A percentile compares a stretch with the other conserved stretches of the same genome.
These are phyloP conservation scores for Metschnikowia aberdeeniae DNA, from an alignment of 805 yeast genomes.

Conservation along the genomic window DNA sequence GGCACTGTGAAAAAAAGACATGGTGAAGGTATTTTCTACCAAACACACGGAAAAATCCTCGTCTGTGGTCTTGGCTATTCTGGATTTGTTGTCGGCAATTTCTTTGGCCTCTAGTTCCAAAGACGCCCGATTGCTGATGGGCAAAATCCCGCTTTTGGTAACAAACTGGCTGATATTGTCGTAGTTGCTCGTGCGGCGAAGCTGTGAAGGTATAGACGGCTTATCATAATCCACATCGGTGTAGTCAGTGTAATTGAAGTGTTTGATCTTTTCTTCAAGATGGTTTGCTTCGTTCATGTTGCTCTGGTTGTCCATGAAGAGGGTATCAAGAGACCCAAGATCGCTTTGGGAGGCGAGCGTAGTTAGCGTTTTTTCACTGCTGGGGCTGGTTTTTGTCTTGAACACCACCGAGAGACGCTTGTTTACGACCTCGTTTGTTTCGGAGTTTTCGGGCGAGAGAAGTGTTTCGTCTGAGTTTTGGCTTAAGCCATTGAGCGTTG, in stretches of 20 bases:
- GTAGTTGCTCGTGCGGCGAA: conserved; percentile 15
- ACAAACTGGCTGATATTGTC: conserved; percentile 10
- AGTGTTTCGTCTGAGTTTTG: background rate
- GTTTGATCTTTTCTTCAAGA: background rate
- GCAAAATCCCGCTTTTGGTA: conserved; percentile 9
- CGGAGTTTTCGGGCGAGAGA: background rate
- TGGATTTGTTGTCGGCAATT: conserved; percentile 5
- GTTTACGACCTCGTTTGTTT: background rate
- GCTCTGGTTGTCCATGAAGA: conserved; percentile 5
- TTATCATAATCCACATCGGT: conserved; percentile 9
- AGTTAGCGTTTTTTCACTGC: conserved; percentile 14
- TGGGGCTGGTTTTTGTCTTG: conserved; percentile 9
- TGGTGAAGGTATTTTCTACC: conserved; percentile 16
- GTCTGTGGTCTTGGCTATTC: background rate
- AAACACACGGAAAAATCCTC: conserved; percentile 10
- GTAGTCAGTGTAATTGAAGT: conserved; percentile 6
- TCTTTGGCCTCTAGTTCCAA: conserved; percentile 15
- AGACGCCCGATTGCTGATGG: conserved; percentile 15
- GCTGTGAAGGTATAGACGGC: conserved; percentile 3
- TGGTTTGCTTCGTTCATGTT: background rate
- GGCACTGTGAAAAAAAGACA: conserved; percentile 11
- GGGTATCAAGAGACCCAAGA: conserved; percentile 8
- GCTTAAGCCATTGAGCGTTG: no score
- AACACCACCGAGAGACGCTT: conserved; percentile 5
- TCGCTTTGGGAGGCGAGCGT: conserved; percentile 9